Conservation (phyloP, 495 filamentous ascomycete species). For the Xylaria intraflava region DNA sequence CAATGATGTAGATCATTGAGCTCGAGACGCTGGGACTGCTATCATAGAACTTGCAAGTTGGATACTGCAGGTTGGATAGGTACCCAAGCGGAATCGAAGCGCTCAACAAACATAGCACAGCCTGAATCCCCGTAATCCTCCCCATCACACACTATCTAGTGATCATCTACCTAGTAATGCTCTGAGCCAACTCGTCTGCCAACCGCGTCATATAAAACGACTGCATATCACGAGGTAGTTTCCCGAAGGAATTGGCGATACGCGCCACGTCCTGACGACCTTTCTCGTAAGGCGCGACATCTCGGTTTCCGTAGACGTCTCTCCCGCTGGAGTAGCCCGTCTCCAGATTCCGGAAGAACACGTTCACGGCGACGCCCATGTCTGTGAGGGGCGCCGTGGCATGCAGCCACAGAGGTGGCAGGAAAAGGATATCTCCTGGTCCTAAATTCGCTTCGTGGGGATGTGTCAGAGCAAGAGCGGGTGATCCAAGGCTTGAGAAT, state of each 20-base stretch:
- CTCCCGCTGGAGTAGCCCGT: conserved; percentile 64
- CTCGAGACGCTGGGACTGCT: too few relatives aligned
- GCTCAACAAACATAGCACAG: too few relatives aligned
- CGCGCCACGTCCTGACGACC: conserved; percentile 63
- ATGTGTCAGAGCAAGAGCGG: conserved; percentile 47
- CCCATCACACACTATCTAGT: too few relatives aligned
- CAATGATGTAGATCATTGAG: too few relatives aligned
- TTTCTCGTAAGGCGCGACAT: conserved; percentile 78
- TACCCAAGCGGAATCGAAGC: too few relatives aligned
- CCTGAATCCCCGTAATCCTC: background rate
- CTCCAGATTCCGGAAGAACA: conserved; percentile 72
- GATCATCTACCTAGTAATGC: conserved; percentile 47
- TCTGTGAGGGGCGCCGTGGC: conserved; percentile 60
- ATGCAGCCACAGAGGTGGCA: conserved; percentile 79
- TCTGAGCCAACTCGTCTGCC: conserved; percentile 57
- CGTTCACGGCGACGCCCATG: conserved; percentile 70
- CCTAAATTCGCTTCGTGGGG: conserved; percentile 60
- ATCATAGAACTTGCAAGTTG: too few relatives aligned
- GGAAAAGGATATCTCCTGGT: conserved; percentile 70
- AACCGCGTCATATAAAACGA: conserved; percentile 72
- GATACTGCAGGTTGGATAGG: too few relatives aligned
- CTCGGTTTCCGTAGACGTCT: conserved; percentile 85
- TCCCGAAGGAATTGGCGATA: conserved; percentile 60
- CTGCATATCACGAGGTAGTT: conserved; percentile 57
- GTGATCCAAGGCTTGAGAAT: conserved; percentile 42